Evolutionary conservation across 768 basidiomycete genomes (phyloP).

Genomic region (Lentinula guzmanii): DNA sequence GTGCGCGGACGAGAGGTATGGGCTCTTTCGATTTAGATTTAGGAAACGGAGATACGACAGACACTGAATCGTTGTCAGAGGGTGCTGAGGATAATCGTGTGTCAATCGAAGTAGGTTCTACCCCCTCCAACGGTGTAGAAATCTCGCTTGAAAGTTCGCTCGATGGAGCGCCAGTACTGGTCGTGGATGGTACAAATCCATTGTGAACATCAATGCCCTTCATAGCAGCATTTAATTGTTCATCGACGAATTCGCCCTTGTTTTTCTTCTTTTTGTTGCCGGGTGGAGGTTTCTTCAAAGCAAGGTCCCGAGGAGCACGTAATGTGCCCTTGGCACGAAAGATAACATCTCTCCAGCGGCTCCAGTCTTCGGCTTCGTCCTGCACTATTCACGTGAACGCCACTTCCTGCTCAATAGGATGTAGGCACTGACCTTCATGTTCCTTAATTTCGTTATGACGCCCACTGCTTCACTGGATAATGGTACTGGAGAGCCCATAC

Average conservation of each 20-base stretch:
- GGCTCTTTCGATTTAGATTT: neutral
- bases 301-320: constrained; percentile 30
- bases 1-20: neutral
- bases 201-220: neutral
- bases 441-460: constrained; percentile 73
- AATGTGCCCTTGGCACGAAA: constrained; percentile 70
- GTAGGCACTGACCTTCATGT: constrained; percentile 62
- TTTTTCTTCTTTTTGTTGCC: constrained; percentile 56
- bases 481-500: constrained; percentile 81
- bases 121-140: constrained; percentile 2
- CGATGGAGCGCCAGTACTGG: no score
- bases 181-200: neutral
- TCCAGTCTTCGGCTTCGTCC: constrained; percentile 88
- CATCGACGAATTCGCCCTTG: constrained; percentile 32
- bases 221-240: constrained; percentile 14
- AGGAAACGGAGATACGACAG: no score
- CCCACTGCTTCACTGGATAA: constrained; percentile 71
- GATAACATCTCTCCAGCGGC: constrained; percentile 81
- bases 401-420: neutral
- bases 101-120: neutral
- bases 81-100: neutral
- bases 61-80: neutral
- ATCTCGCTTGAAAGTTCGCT: constrained; percentile 3
- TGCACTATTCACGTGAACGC: constrained; percentile 17
- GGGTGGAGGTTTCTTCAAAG: constrained; percentile 49